These are phyloP conservation scores for Citrus mangshanensis DNA, from an alignment of 345 rosid genomes.

Conservation along the genomic window DNA sequence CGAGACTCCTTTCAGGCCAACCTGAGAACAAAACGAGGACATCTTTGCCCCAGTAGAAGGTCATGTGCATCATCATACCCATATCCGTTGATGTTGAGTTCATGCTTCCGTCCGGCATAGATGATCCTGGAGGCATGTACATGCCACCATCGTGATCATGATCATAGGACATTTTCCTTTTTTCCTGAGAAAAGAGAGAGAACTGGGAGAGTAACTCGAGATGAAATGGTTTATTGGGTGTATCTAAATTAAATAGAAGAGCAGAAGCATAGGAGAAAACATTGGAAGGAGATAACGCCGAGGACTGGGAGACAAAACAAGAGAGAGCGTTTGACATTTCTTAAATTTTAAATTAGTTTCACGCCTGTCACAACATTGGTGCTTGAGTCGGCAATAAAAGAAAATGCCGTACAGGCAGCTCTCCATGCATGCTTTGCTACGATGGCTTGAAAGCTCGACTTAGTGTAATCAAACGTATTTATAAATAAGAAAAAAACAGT, in stretches of 20 bases:
- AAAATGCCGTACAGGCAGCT: background rate
- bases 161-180: background rate
- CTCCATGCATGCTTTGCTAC: background rate
- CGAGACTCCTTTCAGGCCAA: conserved; percentile 26
- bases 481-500: background rate
- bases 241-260: background rate
- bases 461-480: background rate
- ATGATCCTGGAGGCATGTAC: conserved; percentile 9
- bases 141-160: background rate
- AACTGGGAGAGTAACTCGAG: background rate
- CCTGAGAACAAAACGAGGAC: conserved; percentile 24
- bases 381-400: background rate
- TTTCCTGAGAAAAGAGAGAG: background rate
- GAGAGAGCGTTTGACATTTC: background rate
- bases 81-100: background rate
- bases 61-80: conserved; percentile 24
- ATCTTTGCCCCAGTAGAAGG: conserved; percentile 33
- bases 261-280: background rate
- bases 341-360: background rate
- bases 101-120: conserved; percentile 15
- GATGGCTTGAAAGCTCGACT: background rate
- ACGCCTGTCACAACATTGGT: background rate
- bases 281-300: background rate
- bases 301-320: background rate
- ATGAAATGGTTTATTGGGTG: background rate